Evolutionary conservation across 1,284 basidiomycete genomes (phyloP), one percentile per base, ranked within the genome.

Genomic region (Irpex sp.): DNA sequence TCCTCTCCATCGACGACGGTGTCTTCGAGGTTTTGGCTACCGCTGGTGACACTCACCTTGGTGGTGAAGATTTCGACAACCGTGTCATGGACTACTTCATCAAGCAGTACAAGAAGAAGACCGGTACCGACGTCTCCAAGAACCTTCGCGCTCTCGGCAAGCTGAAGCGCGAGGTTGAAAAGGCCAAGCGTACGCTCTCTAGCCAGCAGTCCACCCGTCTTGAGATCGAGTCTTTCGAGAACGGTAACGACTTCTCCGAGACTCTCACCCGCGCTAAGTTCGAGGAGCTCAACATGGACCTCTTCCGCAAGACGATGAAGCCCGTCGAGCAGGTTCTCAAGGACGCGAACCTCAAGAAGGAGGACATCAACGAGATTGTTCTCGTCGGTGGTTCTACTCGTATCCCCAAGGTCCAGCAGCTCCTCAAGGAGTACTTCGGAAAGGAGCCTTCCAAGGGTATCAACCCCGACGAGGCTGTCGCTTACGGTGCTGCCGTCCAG

Each of bases 31-130:
- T 98, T 63, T 82, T 97, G 72, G 95, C 97, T 61, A 98, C 96
- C 64, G 96, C 96, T 66, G 96, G 96, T 85, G 96, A 99, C 81
- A 98, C 97, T 67, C 97, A 98, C 78, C 91, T 98, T 68, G 97
- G 97, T 85, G 97, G 97, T 80, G 97, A 98, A 82, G 97, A 98
- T 82, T 98, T 98, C 77, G 96, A 98, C 80, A 97, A 98, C 85
- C 91, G 94, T 62, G 86, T 97, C 67, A 95, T 97, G 70, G 93
- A 97, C 68, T 89, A 95, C 84, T 86, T 97, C 74, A 85, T 89
- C 83, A 96, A 97, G 83, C 78, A 82, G 65, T 97, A 96, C 90
- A 96, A 96, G 88, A 92, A 92, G 84, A 97, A 97, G 87, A 93
- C 92, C 48, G 92, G 92, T 65, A 91, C 90, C 65, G 96, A 98